Base-by-base conservation (phyloP, 306 rosid species). In the Vigna trinervia region DNA sequence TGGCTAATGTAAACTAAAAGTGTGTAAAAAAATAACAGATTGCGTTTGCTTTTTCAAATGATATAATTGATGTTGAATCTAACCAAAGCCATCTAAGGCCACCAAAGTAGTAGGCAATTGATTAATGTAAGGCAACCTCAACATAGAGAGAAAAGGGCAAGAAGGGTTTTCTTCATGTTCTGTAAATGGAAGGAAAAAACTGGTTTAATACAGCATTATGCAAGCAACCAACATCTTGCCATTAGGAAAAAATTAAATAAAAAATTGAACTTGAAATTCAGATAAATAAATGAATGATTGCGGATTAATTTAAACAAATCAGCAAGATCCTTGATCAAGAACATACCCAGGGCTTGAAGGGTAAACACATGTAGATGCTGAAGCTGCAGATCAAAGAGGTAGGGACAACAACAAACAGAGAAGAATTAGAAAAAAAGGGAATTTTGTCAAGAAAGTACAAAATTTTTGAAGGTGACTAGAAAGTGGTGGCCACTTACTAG, bases 301-400 rank as follows among this genome's bases (percentile, higher is more conserved):
- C 9, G 28, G 15, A 59, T 38, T 4, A 12, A 41, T 53, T 32
- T 60, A 8, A 43, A 12, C 14, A 64, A 43, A 53, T 12, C 0
- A 12, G 50, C 34, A 57, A 63, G 78, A 60, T 53, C 56, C 36
- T 53, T 47, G 43, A 51, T 39, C n/a, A 56, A 60, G 38, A 52
- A 20, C 84, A 81, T 89, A 95, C 99, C 97, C 71, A 64, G 93
- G 0, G 79, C 90, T 86, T 66, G 97, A 71, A 53, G 99, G 97
- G 62, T 57, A 96, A 62, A 84, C 89, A 90, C 99, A 96, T 20
- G 73, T 52, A 17, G 98, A 75, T 85, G 85, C 36, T 67, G 79
- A 11, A 83, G 90, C 99, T 96, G 89, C 17, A 53, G 86, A 88
- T 85, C 77, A 84, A 28, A 59, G 57, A 75, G 10, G 14, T 2